Conservation (phyloP, 768 basidiomycete genomes). For the Tricholoma hemisulphureum region DNA sequence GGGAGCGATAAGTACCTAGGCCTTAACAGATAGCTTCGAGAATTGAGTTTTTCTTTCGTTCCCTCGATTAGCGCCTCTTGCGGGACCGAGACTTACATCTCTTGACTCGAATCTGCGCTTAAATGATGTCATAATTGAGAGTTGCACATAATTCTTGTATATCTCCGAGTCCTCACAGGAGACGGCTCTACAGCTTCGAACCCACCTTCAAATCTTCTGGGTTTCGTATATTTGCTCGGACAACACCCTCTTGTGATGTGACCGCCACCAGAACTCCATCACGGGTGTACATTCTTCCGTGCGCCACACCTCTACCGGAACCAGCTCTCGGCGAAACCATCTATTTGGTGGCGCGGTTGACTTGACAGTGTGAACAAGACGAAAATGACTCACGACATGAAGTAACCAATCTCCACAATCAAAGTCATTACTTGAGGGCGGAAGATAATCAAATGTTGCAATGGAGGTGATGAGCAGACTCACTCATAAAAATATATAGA, state of each 20-base stretch:
- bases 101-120: too few relatives aligned
- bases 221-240: slow-evolving; percentile 55
- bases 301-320: slow-evolving; percentile 66
- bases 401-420: slow-evolving; percentile 80
- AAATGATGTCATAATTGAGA: too few relatives aligned
- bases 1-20: too few relatives aligned
- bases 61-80: too few relatives aligned
- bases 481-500: slow-evolving; percentile 78
- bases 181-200: slow-evolving; percentile 34
- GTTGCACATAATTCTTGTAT: too few relatives aligned
- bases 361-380: background rate
- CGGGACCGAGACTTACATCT: too few relatives aligned
- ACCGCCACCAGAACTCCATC: slow-evolving; percentile 69
- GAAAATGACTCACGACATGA: slow-evolving; percentile 55
- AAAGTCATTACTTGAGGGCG: slow-evolving; percentile 56
- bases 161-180: background rate
- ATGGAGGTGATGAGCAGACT: slow-evolving; percentile 15
- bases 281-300: slow-evolving; percentile 71
- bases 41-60: too few relatives aligned
- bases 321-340: slow-evolving; percentile 62
- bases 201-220: slow-evolving; percentile 29
- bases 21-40: too few relatives aligned
- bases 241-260: slow-evolving; percentile 77
- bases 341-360: slow-evolving; percentile 30
- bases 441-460: background rate